Conservation (phyloP, 2,329 filamentous ascomycete species). For the Trichoderma sp. region DNA sequence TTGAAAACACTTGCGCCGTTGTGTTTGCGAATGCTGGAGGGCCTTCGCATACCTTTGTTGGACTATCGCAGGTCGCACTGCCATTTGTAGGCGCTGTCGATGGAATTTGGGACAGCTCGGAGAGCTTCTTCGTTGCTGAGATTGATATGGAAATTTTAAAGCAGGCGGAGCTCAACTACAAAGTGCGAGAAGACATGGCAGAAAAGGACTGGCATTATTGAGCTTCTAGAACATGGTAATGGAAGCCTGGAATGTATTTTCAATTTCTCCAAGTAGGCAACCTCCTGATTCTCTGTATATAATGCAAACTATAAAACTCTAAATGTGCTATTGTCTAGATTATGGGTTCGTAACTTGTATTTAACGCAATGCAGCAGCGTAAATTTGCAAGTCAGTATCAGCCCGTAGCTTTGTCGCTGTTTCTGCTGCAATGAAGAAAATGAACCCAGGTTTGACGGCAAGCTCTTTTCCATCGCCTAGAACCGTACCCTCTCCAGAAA, state of each 20-base stretch:
- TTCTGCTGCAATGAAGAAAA: neutral
- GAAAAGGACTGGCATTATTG: neutral
- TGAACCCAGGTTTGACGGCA: neutral
- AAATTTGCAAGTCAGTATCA: neutral
- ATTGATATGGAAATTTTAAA: neutral
- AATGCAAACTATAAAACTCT: neutral
- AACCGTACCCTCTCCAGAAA: neutral
- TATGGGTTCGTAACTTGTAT: neutral
- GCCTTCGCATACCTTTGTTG: neutral
- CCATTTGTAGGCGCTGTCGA: neutral
- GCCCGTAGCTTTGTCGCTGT: neutral
- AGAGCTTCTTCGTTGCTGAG: neutral
- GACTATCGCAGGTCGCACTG: neutral
- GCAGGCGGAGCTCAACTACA: neutral
- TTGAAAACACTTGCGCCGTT: neutral
- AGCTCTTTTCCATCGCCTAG: neutral
- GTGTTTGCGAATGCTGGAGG: slow-evolving; percentile 1
- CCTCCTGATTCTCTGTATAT: neutral
- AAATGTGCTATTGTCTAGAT: neutral
- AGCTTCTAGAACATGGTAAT: neutral
- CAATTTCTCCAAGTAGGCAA: neutral
- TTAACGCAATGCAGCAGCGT: neutral
- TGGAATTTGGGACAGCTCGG: neutral
- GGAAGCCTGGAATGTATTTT: no score
- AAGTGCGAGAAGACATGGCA: neutral